Conservation (phyloP, 257 asterid species). For the Leptodermis oblonga region DNA sequence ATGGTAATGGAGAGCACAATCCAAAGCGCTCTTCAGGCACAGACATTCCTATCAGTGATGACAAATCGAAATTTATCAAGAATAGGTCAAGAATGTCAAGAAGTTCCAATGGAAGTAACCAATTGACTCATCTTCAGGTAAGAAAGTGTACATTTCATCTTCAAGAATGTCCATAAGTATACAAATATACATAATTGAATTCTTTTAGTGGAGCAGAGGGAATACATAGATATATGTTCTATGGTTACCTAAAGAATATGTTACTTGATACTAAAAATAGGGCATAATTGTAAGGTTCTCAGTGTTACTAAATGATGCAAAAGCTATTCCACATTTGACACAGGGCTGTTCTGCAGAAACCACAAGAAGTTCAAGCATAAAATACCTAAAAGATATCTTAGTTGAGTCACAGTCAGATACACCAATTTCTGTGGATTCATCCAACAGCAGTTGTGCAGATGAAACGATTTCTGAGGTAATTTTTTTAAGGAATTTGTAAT, state of each 20-base stretch:
- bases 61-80: constrained; percentile 17
- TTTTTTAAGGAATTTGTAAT: not conserved
- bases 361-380: constrained; percentile 36
- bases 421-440: constrained; percentile 35
- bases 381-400: constrained; percentile 72
- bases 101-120: not conserved
- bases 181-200: too few relatives aligned
- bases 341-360: constrained; percentile 19
- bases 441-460: constrained; percentile 32
- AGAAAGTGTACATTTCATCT: not conserved
- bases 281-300: not conserved
- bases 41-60: constrained; percentile 18
- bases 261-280: constrained; percentile 6
- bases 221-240: not conserved
- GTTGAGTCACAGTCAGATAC: constrained; percentile 64
- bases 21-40: constrained; percentile 13
- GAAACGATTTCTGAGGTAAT: constrained; percentile 48
- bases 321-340: constrained; percentile 22
- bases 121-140: constrained; percentile 7
- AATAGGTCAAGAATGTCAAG: constrained; percentile 5
- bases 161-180: not conserved
- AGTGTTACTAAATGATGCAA: constrained; percentile 16
- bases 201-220: too few relatives aligned
- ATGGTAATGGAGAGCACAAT: constrained; percentile 23
- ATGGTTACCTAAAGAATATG: constrained; percentile 15